Evolutionary conservation across 306 rosid genomes (phyloP).

Genomic region (Ormosia semicastrata): DNA sequence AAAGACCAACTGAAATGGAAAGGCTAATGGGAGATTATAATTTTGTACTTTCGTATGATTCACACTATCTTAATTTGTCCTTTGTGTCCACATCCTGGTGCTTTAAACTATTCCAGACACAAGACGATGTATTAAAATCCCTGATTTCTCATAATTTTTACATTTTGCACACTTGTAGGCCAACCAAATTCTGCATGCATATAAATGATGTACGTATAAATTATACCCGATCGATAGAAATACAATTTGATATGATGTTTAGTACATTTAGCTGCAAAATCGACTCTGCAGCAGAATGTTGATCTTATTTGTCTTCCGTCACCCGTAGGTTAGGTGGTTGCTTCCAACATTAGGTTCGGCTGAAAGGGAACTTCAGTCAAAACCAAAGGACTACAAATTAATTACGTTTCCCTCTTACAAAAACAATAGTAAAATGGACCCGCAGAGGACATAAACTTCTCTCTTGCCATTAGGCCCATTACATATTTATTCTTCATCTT

Average conservation of each 20-base stretch:
- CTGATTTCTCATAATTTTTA: background rate
- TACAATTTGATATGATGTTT: background rate
- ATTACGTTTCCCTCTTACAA: background rate
- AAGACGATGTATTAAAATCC: background rate
- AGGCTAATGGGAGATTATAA: background rate
- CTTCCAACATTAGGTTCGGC: background rate
- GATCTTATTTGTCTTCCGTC: background rate
- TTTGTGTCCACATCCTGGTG: background rate
- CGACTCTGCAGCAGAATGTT: background rate
- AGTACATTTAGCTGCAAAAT: background rate
- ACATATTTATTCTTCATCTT: background rate
- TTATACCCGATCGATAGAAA: background rate
- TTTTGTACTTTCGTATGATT: background rate
- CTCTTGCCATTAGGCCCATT: background rate
- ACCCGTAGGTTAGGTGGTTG: background rate
- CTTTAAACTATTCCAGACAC: background rate
- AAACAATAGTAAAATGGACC: background rate
- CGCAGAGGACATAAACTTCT: background rate
- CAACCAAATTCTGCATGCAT: background rate
- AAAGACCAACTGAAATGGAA: background rate
- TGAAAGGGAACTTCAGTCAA: background rate
- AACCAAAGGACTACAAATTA: background rate
- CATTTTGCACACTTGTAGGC: background rate
- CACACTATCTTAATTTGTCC: background rate
- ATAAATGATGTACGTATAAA: background rate